Evolutionary conservation across 1,284 basidiomycete species (phyloP), one percentile per base, ranked within the genome.

Genomic region (Coniophora puteana): DNA sequence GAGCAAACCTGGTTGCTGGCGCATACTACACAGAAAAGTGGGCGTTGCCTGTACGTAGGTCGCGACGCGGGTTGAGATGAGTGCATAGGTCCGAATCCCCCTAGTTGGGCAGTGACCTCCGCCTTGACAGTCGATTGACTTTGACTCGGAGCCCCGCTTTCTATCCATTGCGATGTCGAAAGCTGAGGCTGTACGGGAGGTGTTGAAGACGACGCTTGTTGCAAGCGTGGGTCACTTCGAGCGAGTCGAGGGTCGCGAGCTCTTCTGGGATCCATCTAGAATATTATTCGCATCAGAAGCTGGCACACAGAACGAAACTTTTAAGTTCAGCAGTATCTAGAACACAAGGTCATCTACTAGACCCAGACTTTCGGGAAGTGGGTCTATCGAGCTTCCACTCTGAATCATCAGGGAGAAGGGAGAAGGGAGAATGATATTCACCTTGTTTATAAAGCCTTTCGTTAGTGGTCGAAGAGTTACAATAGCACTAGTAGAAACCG

Each of bases 11-110:
- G 91, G 57, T 99, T 99, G 59, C 92, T 96, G 8, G 95, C 95
- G 59, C 95, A 99, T 21, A 99, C 95, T 8, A 99, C 92, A 59
- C 95, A 98, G 67, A 99, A 99, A 36, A 95, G 58, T 2, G 89
- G 89, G 21, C 85, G 72, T 18, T 69, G 60, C 59, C 78, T 86
- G 53, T 80, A 80, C 18, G 54, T 51, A 18, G 67, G 45, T 2
- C 43, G 14, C 25, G 41, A 26, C 38, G 51, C 29, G 12, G 23
- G 18, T 22, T 55, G 55, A 8, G 11, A n/a, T 26, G 29, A 11
- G 22, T 38, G 14, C 31, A 42, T n/a, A 40, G 32, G 17, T n/a
- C 14, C 25, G 40, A 39, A 43, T 40, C 44, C 28, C 33, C 20
- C 43, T 34, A 27, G 41, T 50, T 22, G 49, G n/a, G n/a, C n/a